These are phyloP conservation scores for Trametes cubensis DNA, from an alignment of 768 basidiomycete species.

Conservation along the genomic window DNA sequence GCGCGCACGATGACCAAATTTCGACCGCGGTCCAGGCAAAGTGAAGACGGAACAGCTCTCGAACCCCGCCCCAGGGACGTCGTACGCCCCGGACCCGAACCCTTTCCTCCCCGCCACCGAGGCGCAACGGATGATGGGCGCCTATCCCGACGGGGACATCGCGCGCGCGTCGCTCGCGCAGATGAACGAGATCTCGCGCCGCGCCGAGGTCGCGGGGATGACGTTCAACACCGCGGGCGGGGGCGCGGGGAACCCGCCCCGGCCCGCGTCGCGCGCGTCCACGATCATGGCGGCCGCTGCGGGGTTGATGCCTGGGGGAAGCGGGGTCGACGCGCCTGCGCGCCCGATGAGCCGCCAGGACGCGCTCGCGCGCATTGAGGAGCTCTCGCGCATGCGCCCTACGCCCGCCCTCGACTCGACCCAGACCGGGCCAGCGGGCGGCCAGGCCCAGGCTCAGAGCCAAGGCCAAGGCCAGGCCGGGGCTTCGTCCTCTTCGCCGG, in stretches of 20 bases:
- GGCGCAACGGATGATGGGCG: constrained; percentile 53
- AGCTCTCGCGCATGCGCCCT: constrained; percentile 48
- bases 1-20: background rate
- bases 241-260: constrained; percentile 14
- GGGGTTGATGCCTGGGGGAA: constrained; percentile 32
- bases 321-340: constrained; percentile 24
- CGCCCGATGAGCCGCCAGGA: constrained; percentile 45
- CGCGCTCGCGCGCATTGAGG: constrained; percentile 54
- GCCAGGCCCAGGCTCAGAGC: constrained; percentile 19
- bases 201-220: constrained; percentile 52
- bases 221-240: constrained; percentile 30
- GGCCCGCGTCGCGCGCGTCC: constrained; percentile 32
- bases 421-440: constrained; percentile 14
- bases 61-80: constrained; percentile 20
- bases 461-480: constrained; percentile 11
- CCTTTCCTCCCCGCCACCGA: constrained; percentile 62
- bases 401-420: constrained; percentile 23
- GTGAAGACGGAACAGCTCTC: constrained; percentile 36
- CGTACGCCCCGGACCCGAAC: constrained; percentile 38
- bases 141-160: constrained; percentile 57
- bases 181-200: constrained; percentile 77
- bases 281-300: constrained; percentile 36
- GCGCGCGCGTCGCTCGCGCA: constrained; percentile 72
- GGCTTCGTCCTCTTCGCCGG: constrained; percentile 2
- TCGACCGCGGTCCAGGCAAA: constrained; percentile 33